These are phyloP conservation scores for Geotrichum ghanense DNA, from an alignment of 805 yeast genomes.

Conservation along the genomic window DNA sequence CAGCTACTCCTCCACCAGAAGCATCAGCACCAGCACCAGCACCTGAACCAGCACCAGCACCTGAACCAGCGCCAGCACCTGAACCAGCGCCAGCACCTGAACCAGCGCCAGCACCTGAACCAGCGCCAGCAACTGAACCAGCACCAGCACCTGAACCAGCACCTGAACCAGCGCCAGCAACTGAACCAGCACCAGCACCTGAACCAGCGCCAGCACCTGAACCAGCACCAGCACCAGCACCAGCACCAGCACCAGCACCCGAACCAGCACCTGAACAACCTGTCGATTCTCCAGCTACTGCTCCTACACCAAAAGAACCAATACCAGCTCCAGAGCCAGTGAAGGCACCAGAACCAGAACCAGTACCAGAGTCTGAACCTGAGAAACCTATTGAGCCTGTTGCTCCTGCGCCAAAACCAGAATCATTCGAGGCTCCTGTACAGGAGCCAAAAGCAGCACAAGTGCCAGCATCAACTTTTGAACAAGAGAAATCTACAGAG, in stretches of 20 bases:
- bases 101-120: neutral
- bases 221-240: neutral
- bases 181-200: neutral
- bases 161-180: conserved; percentile 3
- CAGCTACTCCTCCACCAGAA: no score
- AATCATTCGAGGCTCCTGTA: neutral
- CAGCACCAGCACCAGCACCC: neutral
- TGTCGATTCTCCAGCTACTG: neutral
- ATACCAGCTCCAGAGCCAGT: neutral
- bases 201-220: neutral
- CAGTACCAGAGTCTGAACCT: neutral
- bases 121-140: neutral
- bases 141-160: neutral
- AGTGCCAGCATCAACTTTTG: neutral
- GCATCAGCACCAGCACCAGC: neutral
- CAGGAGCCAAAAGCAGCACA: neutral
- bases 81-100: neutral
- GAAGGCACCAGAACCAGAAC: neutral
- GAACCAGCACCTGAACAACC: neutral
- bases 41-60: neutral
- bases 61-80: neutral
- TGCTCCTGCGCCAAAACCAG: neutral
- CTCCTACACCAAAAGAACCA: no score
- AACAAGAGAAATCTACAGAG: neutral
- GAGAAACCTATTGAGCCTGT: neutral